phyloP scores from a whole-genome alignment of 208 protist species.

The Crithidia fasciculata region DNA sequence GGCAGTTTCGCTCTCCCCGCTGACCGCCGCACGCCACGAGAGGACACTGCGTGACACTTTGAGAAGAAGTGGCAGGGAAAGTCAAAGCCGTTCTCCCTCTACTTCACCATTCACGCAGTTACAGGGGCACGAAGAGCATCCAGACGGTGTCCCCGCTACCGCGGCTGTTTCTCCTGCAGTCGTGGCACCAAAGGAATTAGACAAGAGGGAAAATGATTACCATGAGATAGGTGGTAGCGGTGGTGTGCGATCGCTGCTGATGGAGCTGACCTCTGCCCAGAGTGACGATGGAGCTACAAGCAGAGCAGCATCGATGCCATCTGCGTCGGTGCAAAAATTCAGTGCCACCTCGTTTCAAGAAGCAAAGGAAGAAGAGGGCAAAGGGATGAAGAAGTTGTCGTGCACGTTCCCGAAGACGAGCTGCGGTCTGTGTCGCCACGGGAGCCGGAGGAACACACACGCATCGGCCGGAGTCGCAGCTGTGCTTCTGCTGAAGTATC shows the following conservation, averaged over 20 bases:
- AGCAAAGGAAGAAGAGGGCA: background rate
- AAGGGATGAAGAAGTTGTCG: background rate
- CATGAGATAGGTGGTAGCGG: background rate
- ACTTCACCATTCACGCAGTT: background rate
- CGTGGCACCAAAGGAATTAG: too few relatives aligned
- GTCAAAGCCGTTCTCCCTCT: background rate
- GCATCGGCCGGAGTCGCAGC: too few relatives aligned
- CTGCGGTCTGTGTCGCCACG: background rate
- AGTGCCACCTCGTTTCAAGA: background rate
- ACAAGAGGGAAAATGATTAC: too few relatives aligned
- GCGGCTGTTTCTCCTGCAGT: too few relatives aligned
- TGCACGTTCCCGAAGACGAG: background rate
- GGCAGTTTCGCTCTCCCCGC: conserved; percentile 23
- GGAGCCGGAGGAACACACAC: background rate
- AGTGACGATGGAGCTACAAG: background rate
- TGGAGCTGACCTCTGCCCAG: conserved; percentile 19
- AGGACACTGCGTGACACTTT: background rate
- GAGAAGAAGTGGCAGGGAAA: background rate
- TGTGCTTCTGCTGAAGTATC: too few relatives aligned
- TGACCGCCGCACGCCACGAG: conserved; percentile 9
- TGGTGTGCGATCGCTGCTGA: conserved; percentile 21
- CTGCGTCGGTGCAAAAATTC: background rate
- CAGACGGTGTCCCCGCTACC: too few relatives aligned
- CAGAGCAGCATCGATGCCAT: background rate
- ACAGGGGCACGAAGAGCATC: too few relatives aligned